phyloP scores from a whole-genome alignment of 140 eudicot genomes.

The Flaveria floridana region DNA sequence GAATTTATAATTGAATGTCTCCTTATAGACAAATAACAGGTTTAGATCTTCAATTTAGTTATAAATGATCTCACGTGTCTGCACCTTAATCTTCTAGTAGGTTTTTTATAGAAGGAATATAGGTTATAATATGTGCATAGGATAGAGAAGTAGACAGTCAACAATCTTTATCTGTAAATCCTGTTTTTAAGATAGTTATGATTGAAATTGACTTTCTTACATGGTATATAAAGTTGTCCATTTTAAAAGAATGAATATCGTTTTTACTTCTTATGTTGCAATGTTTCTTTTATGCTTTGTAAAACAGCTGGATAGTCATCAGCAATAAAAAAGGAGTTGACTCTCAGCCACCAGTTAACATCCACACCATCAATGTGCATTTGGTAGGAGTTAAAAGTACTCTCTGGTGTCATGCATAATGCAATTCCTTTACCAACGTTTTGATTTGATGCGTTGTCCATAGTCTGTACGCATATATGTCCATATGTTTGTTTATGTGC shows the following conservation, averaged over 20 bases:
- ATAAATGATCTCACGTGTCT: too few relatives aligned
- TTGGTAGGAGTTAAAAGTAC: slow-evolving; percentile 44
- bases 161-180: too few relatives aligned
- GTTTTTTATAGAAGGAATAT: too few relatives aligned
- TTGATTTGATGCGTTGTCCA: not conserved
- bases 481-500: not conserved
- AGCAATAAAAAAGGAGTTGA: slow-evolving; percentile 39
- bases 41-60: too few relatives aligned
- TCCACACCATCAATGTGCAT: slow-evolving; percentile 15
- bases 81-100: too few relatives aligned
- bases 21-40: too few relatives aligned
- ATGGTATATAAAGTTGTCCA: not conserved
- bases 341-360: not conserved
- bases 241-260: slow-evolving; percentile 11
- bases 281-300: slow-evolving; percentile 18
- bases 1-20: too few relatives aligned
- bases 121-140: too few relatives aligned
- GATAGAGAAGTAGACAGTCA: too few relatives aligned
- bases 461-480: not conserved
- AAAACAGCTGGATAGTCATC: slow-evolving; percentile 30
- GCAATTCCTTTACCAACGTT: slow-evolving; percentile 3
- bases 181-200: too few relatives aligned
- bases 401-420: too few relatives aligned
- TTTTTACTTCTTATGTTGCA: slow-evolving; percentile 8
- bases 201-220: not conserved